Conservation (phyloP, 2,329 filamentous ascomycete genomes). For the Dryadomyces quercus-mongolicae region DNA sequence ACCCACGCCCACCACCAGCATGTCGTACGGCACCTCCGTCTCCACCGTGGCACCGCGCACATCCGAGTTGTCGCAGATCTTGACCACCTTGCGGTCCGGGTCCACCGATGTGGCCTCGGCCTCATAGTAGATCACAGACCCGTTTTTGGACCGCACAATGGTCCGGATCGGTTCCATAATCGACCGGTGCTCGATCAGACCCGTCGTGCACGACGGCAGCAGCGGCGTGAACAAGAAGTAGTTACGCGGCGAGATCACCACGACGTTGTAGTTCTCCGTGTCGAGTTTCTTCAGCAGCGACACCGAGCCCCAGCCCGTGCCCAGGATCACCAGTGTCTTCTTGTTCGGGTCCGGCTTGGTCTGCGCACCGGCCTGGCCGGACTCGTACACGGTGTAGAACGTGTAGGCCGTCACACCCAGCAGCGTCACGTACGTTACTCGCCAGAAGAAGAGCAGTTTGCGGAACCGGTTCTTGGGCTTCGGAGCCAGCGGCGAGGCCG, state of each 20-base stretch:
- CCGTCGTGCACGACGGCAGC: constrained; percentile 92
- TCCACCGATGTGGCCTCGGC: constrained; percentile 95
- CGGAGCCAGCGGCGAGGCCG: constrained; percentile 20
- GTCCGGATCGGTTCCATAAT: constrained; percentile 99
- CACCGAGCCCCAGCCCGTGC: constrained; percentile 91
- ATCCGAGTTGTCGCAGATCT: constrained; percentile 85
- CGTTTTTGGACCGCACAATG: constrained; percentile 90
- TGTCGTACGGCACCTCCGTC: constrained; percentile 92
- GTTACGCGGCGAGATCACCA: constrained; percentile 95
- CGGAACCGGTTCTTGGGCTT: constrained; percentile 48
- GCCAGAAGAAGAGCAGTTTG: constrained; percentile 70
- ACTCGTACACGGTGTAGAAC: constrained; percentile 70
- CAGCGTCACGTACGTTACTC: constrained; percentile 64
- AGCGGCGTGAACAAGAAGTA: constrained; percentile 99
- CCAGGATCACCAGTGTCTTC: constrained; percentile 94
- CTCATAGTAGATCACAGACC: constrained; percentile 92
- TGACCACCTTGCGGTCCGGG: constrained; percentile 75
- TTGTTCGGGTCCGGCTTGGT: constrained; percentile 68
- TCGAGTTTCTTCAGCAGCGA: constrained; percentile 97
- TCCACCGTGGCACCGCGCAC: constrained; percentile 71
- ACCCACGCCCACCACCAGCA: constrained; percentile 94
- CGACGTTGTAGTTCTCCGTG: constrained; percentile 96
- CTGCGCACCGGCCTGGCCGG: constrained; percentile 74
- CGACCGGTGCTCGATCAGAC: constrained; percentile 94
- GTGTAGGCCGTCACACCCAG: constrained; percentile 59